These are phyloP conservation scores for Fusarium lyarnte DNA, from an alignment of 2,329 filamentous ascomycete species.

Conservation along the genomic window DNA sequence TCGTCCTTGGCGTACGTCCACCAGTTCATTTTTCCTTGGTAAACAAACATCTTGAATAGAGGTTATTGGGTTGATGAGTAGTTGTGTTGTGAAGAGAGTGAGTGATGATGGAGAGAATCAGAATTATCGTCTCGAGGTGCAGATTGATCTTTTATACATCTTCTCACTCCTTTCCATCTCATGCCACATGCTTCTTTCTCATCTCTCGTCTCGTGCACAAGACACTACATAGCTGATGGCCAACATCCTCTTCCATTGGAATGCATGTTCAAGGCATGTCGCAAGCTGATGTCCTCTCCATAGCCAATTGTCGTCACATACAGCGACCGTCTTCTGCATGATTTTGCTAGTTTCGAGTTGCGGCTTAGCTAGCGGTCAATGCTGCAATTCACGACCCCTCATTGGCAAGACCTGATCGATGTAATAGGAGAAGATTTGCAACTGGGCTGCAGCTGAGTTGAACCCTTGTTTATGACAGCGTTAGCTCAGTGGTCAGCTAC, in stretches of 20 bases:
- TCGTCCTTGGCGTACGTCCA: constrained; percentile 24
- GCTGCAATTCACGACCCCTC: background rate
- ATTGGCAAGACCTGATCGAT: background rate
- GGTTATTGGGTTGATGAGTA: background rate
- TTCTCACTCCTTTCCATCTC: background rate
- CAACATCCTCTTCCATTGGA: background rate
- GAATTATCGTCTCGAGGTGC: background rate
- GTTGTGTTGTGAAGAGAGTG: background rate
- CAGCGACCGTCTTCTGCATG: background rate
- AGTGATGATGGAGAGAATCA: background rate
- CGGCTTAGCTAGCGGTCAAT: background rate
- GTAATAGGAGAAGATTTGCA: background rate
- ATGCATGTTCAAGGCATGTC: fast-evolving
- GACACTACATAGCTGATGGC: background rate
- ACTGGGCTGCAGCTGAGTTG: background rate
- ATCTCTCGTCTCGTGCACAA: background rate
- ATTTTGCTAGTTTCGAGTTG: background rate
- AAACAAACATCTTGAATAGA: constrained; percentile 28
- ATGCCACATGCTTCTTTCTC: background rate
- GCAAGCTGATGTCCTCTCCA: background rate
- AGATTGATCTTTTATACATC: background rate
- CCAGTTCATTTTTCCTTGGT: constrained; percentile 36
- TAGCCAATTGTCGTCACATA: background rate
- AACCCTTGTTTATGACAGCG: background rate
- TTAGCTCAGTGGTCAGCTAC: background rate